phyloP scores from a whole-genome alignment of 768 basidiomycete species.

The Hygrophoropsis aurantiaca region DNA sequence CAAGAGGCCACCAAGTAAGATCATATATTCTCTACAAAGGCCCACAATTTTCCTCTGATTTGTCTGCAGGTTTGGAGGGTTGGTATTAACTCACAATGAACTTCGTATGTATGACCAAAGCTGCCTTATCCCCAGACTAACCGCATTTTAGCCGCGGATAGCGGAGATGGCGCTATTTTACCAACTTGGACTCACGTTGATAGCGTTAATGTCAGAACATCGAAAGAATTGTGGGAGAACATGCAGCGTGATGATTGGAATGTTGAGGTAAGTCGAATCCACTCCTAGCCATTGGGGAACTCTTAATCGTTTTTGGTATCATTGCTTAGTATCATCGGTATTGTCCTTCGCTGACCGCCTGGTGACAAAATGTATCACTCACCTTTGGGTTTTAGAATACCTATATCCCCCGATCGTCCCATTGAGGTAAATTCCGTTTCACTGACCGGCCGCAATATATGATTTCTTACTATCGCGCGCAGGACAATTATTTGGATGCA shows the following conservation, averaged over 20 bases:
- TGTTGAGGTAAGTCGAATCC: constrained; percentile 64
- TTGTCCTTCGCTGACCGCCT: constrained; percentile 11
- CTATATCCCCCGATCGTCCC: constrained; percentile 90
- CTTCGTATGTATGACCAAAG: constrained; percentile 47
- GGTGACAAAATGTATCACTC: too few relatives aligned
- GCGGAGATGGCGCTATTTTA: constrained; percentile 77
- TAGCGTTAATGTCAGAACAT: constrained; percentile 77
- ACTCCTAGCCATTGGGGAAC: neutral
- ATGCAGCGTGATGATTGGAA: constrained; percentile 86
- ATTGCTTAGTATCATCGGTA: constrained; percentile 73
- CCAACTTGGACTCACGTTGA: constrained; percentile 96
- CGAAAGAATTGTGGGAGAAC: constrained; percentile 79
- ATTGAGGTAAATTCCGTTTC: constrained; percentile 62
- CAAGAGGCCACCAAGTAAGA: constrained; percentile 73
- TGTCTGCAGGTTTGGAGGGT: constrained; percentile 71
- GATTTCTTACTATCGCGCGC: neutral
- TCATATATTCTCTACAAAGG: neutral
- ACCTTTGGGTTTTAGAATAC: constrained; percentile 55
- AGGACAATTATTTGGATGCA: constrained; percentile 95
- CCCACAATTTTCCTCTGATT: constrained; percentile 3
- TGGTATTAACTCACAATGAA: constrained; percentile 94
- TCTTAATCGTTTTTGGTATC: constrained; percentile 9
- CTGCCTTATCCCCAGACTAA: constrained; percentile 4
- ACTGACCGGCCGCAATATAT: neutral
- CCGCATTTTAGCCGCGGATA: constrained; percentile 44